A percentile compares a stretch with the other conserved stretches of the same genome.
Conservation (phyloP, 1,284 basidiomycete genomes). For the Lentinus polychrous region DNA sequence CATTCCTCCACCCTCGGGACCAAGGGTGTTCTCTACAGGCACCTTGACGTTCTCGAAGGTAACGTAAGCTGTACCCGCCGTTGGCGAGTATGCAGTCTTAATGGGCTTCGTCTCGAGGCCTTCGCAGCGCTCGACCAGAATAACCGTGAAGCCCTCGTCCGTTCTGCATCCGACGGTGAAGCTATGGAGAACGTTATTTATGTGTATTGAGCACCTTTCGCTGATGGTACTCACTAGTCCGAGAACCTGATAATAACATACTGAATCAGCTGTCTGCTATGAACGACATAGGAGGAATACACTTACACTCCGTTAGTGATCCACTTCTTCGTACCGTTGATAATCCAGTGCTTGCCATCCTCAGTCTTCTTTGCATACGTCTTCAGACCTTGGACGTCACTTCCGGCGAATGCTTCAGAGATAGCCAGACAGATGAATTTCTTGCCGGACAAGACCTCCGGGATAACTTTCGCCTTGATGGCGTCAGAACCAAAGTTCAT, state of each 20-base stretch:
- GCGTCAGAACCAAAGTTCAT: slow-evolving; percentile 78
- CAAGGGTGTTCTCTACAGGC: slow-evolving; percentile 81
- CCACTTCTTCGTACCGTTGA: slow-evolving; percentile 83
- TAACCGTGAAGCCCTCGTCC: slow-evolving; percentile 75
- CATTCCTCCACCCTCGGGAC: slow-evolving; percentile 76
- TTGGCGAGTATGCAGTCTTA: slow-evolving; percentile 76
- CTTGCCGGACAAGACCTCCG: slow-evolving; percentile 66
- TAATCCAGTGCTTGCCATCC: slow-evolving; percentile 81
- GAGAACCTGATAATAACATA: slow-evolving; percentile 20
- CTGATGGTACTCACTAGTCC: slow-evolving; percentile 21
- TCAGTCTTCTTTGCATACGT: slow-evolving; percentile 78
- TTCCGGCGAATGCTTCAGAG: slow-evolving; percentile 77
- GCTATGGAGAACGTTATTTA: slow-evolving; percentile 10
- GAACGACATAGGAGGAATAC: background rate
- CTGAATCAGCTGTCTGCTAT: background rate
- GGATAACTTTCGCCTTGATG: slow-evolving; percentile 72
- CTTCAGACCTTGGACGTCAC: slow-evolving; percentile 78
- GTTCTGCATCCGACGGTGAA: slow-evolving; percentile 63
- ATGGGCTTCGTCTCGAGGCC: slow-evolving; percentile 84
- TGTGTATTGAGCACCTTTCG: background rate
- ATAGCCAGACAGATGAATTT: slow-evolving; percentile 76
- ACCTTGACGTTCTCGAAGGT: slow-evolving; percentile 87
- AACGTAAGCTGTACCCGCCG: slow-evolving; percentile 82
- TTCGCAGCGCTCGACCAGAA: slow-evolving; percentile 70
- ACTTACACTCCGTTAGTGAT: slow-evolving; percentile 73